Evolutionary conservation across 257 asterid species (phyloP), one percentile per base, ranked within the genome.

Genomic region (Craterostigma plantagineum): DNA sequence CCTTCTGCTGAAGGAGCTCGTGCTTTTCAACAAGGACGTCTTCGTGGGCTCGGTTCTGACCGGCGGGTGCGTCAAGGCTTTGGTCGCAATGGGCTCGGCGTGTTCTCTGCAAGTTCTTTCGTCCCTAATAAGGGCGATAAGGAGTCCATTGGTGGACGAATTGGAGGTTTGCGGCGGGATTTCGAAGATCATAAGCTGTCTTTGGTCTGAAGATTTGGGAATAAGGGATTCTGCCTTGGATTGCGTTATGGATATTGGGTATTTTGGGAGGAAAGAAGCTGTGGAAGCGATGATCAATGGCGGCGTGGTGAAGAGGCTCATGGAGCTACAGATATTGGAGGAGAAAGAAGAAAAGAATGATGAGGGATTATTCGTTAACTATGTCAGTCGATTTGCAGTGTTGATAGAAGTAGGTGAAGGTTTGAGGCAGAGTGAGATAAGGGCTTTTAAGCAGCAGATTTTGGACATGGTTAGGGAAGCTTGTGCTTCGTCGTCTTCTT

Each of bases 391-490:
- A 35, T 75, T 81, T 15, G 70, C 78, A 3, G 87, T 81, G 51
- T 92, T 71, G 57, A 18, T 75, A 61, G 84, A 72, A 58, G 71
- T 70, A 35, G 94, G 94, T 7, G 92, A 81, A 45, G 94, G 94
- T 35, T 44, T 81, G 57, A 59, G 94, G 59, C 90, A 72, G 45
- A 68, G 94, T 14, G 94, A 81, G 37, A 78, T 65, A 36, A 67
- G 92, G 54, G 73, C 60, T 1, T 68, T 75, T 14, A 81, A 75
- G 75, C 73, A 60, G 62, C 61, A 67, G 14, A 70, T 78, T 33
- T 48, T 81, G 76, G 63, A 46, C 14, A 64, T 52, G 44, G 57
- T 78, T 7, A 65, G 79, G 35, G 79, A 78, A 27, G 79, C 67
- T 12, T 61, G 72, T 52, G 55, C 17, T 2, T 23, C 30, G 30